phyloP scores from a whole-genome alignment of 371 early-diverging fungal species.

The Mucor circinelloides region DNA sequence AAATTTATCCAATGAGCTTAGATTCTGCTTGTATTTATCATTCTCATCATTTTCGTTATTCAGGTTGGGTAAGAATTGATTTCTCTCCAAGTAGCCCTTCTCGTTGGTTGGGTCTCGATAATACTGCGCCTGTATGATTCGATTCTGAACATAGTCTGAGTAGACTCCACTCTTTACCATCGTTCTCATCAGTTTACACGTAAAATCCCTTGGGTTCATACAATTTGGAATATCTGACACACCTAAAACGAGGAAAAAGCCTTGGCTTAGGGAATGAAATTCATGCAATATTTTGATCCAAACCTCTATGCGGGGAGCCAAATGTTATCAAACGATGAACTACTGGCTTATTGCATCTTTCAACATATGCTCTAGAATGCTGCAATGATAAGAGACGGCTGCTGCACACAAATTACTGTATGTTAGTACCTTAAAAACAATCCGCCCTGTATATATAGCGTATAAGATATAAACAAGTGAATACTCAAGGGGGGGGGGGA shows the following conservation, averaged over 20 bases:
- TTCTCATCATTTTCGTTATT: slow-evolving; percentile 78
- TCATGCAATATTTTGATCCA: neutral
- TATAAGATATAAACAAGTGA: neutral
- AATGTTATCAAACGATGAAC: slow-evolving; percentile 84
- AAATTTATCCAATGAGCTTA: slow-evolving; percentile 67
- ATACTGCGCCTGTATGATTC: slow-evolving; percentile 92
- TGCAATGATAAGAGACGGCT: neutral
- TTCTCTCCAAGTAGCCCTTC: slow-evolving; percentile 69
- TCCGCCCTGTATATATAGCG: slow-evolving; percentile 45
- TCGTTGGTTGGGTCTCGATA: slow-evolving; percentile 71
- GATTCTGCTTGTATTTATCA: slow-evolving; percentile 54
- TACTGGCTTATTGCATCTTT: slow-evolving; percentile 78
- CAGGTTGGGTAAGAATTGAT: slow-evolving; percentile 83
- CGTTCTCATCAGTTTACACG: slow-evolving; percentile 69
- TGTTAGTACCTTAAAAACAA: slow-evolving; percentile 56
- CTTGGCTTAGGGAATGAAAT: neutral
- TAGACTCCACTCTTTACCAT: slow-evolving; percentile 78
- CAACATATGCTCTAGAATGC: slow-evolving; percentile 68
- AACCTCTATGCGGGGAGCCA: slow-evolving; percentile 83
- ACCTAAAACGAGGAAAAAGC: slow-evolving; percentile 40
- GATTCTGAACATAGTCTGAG: slow-evolving; percentile 75
- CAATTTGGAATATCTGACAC: slow-evolving; percentile 87
- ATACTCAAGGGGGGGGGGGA: neutral
- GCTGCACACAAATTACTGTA: neutral
- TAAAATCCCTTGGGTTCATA: slow-evolving; percentile 46